A percentile compares a stretch with the other conserved stretches of the same genome.
Conservation (phyloP, 345 rosid species). For the Carallia brachiata region DNA sequence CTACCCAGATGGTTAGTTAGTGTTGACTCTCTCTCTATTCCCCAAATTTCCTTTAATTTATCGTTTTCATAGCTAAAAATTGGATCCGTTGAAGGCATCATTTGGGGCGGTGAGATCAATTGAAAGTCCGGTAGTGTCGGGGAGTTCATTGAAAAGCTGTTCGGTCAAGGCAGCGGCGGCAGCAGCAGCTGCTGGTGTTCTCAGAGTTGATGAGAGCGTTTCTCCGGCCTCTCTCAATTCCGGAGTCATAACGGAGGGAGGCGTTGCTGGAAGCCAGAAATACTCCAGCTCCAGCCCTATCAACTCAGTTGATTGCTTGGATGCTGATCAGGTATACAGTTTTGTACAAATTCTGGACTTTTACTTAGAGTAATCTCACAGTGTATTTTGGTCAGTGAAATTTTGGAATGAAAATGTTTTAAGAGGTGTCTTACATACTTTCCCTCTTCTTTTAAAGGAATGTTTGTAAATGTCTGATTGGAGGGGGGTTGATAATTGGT, state of each 20-base stretch:
- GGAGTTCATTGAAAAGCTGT: constrained; percentile 51
- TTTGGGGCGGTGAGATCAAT: constrained; percentile 47
- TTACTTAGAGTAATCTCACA: not conserved
- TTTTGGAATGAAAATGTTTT: too few relatives aligned
- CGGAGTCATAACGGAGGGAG: constrained; percentile 72
- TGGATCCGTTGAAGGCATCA: constrained; percentile 34
- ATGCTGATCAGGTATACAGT: constrained; percentile 69
- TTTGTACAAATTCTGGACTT: not conserved
- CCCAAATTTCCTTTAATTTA: too few relatives aligned
- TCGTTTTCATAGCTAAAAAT: not conserved
- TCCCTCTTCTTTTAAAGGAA: too few relatives aligned
- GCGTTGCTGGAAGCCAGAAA: constrained; percentile 49
- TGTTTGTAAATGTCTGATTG: too few relatives aligned
- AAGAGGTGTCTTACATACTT: too few relatives aligned
- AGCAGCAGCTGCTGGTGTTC: constrained; percentile 29
- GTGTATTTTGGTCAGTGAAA: too few relatives aligned
- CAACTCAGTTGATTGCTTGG: constrained; percentile 76
- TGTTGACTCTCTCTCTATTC: too few relatives aligned
- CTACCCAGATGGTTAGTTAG: constrained; percentile 56
- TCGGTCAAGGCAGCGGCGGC: constrained; percentile 41
- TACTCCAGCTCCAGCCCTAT: constrained; percentile 58
- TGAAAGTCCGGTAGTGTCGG: constrained; percentile 59
- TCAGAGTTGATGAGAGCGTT: constrained; percentile 72
- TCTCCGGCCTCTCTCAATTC: constrained; percentile 88
- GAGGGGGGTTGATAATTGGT: not conserved